These are phyloP conservation scores for Nepenthes gracilis DNA, from an alignment of 148 eudicot species.

Conservation along the genomic window DNA sequence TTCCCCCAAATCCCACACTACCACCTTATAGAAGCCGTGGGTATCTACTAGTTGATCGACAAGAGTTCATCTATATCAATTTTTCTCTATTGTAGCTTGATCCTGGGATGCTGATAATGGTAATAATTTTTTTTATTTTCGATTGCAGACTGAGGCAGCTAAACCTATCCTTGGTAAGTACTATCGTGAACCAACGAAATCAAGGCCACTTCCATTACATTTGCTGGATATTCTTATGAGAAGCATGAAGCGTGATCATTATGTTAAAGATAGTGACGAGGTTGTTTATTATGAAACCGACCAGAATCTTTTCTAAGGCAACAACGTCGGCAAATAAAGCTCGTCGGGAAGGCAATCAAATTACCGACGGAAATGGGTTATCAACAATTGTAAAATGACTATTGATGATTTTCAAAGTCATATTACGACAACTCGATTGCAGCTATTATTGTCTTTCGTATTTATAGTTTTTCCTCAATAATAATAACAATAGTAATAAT, in stretches of 20 bases:
- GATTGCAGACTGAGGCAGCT: slow-evolving; percentile 62
- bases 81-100: background rate
- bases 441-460: no score
- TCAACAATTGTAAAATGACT: no score
- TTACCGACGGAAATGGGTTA: no score
- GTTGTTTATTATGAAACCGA: slow-evolving; percentile 60
- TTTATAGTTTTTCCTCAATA: no score
- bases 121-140: slow-evolving; percentile 1
- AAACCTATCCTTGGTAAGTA: slow-evolving; percentile 65
- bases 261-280: slow-evolving; percentile 66
- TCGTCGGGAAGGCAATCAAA: no score
- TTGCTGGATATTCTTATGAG: slow-evolving; percentile 31
- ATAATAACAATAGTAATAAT: no score
- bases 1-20: slow-evolving; percentile 85
- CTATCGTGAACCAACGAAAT: slow-evolving; percentile 51
- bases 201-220: slow-evolving; percentile 53
- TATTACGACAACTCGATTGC: no score
- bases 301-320: slow-evolving; percentile 16
- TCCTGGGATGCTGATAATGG: background rate
- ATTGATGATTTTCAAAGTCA: no score
- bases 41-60: slow-evolving; percentile 1
- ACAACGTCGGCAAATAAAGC: no score
- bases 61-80: background rate
- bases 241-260: slow-evolving; percentile 63
- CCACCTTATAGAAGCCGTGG: slow-evolving; percentile 68